phyloP scores from a whole-genome alignment of 306 rosid genomes.

The Corylus americana region DNA sequence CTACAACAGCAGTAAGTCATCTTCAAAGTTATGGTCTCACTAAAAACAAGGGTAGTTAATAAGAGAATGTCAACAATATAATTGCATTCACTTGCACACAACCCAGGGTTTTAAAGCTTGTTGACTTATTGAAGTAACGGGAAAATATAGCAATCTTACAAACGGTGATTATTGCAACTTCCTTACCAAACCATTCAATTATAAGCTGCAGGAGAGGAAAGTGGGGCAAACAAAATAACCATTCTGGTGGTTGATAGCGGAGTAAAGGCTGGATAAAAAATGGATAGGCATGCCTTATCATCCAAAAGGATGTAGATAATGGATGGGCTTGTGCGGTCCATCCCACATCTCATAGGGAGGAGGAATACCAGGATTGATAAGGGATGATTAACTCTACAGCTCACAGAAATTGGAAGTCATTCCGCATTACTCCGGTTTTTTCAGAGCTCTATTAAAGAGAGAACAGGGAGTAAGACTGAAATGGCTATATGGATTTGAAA shows the following conservation, averaged over 20 bases:
- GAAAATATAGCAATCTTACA: too few relatives aligned
- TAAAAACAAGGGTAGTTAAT: too few relatives aligned
- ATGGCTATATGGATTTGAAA: too few relatives aligned
- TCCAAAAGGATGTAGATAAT: neutral
- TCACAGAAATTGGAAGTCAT: neutral
- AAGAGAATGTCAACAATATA: too few relatives aligned
- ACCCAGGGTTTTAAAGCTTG: neutral
- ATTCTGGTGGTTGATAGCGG: neutral
- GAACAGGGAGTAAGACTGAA: too few relatives aligned
- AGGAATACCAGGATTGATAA: too few relatives aligned
- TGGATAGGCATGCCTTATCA: neutral
- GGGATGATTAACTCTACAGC: neutral
- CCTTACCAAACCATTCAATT: neutral
- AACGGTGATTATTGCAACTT: neutral
- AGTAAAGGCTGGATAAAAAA: neutral
- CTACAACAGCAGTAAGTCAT: neutral
- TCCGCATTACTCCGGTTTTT: neutral
- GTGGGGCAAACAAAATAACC: neutral
- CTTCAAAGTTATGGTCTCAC: too few relatives aligned
- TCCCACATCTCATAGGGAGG: neutral
- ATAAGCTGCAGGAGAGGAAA: neutral
- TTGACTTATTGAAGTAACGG: neutral
- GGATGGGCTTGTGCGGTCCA: neutral
- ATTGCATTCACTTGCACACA: too few relatives aligned
- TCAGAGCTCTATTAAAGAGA: too few relatives aligned